Evolutionary conservation across 2,329 filamentous ascomycete species (phyloP), one percentile per base, ranked within the genome.

Genomic region (Pseudocercospora vitis): DNA sequence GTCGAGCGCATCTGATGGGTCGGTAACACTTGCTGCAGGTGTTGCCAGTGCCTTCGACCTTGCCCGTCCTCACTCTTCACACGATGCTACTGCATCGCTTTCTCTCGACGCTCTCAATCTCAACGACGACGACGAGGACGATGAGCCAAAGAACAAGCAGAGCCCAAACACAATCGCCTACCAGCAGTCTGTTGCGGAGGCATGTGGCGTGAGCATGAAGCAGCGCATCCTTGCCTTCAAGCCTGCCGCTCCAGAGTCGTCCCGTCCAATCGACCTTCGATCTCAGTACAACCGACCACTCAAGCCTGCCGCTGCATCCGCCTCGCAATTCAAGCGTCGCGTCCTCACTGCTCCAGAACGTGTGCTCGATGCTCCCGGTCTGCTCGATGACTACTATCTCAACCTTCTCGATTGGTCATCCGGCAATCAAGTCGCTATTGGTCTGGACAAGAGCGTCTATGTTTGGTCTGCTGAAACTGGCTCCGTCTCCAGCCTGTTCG

Each of bases 401-500:
- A 99, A 99, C 79, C 81, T 99, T 32, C 84, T 99, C 21, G 94
- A 99, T 78, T 99, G 94, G 94, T 96, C 91, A 70, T 94, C 91
- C 5, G 87, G 88, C 56, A 99, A 99, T 79, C 94, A 99, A 74
- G 92, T 99, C 50, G 94, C 94, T 45, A 97, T 99, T 70, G 94
- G 92, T 53, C 84, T 99, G 9, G 94, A 97, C 78, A 91, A 92
- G 63, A 95, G 87, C 64, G 94, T 99, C 65, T 99, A 99, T 68
- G 89, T 99, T 65, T 99, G 94, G 94, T 97, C 94, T 29, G 94
- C 94, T 11, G 94, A 97, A 63, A 87, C 90, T 68, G 94, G 94
- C 55, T 84, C 86, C 12, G 94, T 99, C 58, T 88, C 83, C 76
- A 92, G 88, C 67, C 84, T 99, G 19, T 78, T 97, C 47, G 92